Evolutionary conservation across 73 alveolate species (phyloP).

Genomic region (Paramecium biaurelia): DNA sequence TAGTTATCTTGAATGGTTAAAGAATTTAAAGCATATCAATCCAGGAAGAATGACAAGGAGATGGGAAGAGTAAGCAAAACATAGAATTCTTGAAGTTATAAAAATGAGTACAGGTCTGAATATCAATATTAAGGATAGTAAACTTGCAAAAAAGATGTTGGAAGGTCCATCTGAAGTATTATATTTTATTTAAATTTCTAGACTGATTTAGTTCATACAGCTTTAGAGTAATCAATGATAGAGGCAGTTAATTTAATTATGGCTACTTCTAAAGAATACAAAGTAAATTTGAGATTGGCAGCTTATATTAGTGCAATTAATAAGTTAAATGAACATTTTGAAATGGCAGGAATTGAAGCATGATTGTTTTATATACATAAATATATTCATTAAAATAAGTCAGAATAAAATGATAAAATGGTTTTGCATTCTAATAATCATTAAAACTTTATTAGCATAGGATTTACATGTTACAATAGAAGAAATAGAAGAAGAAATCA

Average conservation of each 20-base stretch:
- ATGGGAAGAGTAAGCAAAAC: constrained; percentile 76
- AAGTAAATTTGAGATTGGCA: constrained; percentile 75
- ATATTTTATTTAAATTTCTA: constrained; percentile 53
- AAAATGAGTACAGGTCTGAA: constrained; percentile 54
- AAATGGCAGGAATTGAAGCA: constrained; percentile 53
- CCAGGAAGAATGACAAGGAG: constrained; percentile 85
- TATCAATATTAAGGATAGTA: constrained; percentile 51
- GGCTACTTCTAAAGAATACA: constrained; percentile 49
- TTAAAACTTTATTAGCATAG: neutral
- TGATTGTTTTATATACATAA: neutral
- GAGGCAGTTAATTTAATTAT: constrained; percentile 58
- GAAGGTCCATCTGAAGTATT: constrained; percentile 78
- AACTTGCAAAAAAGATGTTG: constrained; percentile 49
- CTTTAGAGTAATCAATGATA: constrained; percentile 63
- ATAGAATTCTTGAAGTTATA: constrained; percentile 43
- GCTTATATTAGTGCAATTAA: constrained; percentile 77
- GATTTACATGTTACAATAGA: neutral
- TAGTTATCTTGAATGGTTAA: constrained; percentile 88
- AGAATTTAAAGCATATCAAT: constrained; percentile 79
- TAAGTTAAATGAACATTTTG: constrained; percentile 67
- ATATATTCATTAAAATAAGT: neutral
- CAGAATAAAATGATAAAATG: neutral
- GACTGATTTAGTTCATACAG: constrained; percentile 69
- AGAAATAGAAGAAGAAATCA: constrained; percentile 29
- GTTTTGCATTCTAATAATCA: neutral